A percentile compares a stretch with the other conserved stretches of the same genome.
These are phyloP conservation scores for Bimuria novae-zelandiae DNA, from an alignment of 2,329 filamentous ascomycete species.

Conservation along the genomic window DNA sequence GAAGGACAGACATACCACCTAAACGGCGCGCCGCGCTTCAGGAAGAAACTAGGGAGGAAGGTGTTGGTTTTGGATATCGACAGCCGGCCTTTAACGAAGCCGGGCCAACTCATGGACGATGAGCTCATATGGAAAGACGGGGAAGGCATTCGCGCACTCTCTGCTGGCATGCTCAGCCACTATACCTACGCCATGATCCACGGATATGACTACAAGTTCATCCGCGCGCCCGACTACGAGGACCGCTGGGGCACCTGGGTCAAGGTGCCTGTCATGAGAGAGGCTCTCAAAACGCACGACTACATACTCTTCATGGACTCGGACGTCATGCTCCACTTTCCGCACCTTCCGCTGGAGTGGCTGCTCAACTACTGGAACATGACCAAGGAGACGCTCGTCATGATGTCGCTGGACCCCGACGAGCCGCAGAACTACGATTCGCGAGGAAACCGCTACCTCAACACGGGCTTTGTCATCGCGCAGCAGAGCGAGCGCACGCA, in stretches of 20 bases:
- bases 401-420: slow-evolving; percentile 54
- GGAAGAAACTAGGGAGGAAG: slow-evolving; percentile 42
- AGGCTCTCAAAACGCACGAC: slow-evolving; percentile 46
- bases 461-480: slow-evolving; percentile 53
- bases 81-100: slow-evolving; percentile 40
- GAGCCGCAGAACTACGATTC: slow-evolving; percentile 49
- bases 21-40: slow-evolving; percentile 38
- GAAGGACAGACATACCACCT: slow-evolving; percentile 42
- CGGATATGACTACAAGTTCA: slow-evolving; percentile 56
- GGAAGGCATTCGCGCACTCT: slow-evolving; percentile 37
- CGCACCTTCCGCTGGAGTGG: slow-evolving; percentile 56
- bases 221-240: slow-evolving; percentile 49
- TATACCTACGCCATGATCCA: slow-evolving; percentile 52
- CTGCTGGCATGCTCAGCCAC: slow-evolving; percentile 46
- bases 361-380: slow-evolving; percentile 58
- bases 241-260: slow-evolving; percentile 55
- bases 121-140: slow-evolving; percentile 41
- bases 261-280: slow-evolving; percentile 54
- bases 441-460: slow-evolving; percentile 47
- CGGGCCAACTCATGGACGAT: slow-evolving; percentile 43
- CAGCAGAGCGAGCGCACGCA: slow-evolving; percentile 46
- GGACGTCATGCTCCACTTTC: slow-evolving; percentile 55
- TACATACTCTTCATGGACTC: slow-evolving; percentile 57
- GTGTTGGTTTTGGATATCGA: slow-evolving; percentile 46
- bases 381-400: slow-evolving; percentile 50